These are phyloP conservation scores for Nidularia pulvinata DNA, from an alignment of 768 basidiomycete genomes.

Conservation along the genomic window DNA sequence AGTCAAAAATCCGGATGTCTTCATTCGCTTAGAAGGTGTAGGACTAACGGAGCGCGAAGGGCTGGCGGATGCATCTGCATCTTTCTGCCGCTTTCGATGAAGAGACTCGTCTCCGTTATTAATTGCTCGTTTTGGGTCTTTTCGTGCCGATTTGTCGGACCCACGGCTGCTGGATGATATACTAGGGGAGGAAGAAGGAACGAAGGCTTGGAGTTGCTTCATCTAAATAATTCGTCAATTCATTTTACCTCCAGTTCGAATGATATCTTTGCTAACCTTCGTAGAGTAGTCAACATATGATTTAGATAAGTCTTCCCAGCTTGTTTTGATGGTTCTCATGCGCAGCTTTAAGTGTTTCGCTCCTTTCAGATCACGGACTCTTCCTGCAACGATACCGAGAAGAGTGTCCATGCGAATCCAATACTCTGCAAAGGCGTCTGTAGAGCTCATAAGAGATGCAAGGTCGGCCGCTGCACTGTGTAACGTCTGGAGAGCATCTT, in stretches of 20 bases:
- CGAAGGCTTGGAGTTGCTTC: not conserved
- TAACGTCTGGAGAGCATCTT: not conserved
- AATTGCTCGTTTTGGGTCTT: not conserved
- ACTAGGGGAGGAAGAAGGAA: not conserved
- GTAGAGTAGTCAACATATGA: not conserved
- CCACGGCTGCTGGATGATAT: not conserved
- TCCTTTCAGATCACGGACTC: conserved; percentile 6
- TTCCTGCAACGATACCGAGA: conserved; percentile 3
- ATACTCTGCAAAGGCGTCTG: conserved; percentile 7
- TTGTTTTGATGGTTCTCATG: not conserved
- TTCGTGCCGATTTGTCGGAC: not conserved
- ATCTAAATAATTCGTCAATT: not conserved
- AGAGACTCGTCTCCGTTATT: no score
- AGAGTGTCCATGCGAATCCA: conserved; percentile 7
- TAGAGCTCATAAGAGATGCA: conserved; percentile 2
- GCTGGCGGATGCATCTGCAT: no score
- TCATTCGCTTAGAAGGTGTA: no score
- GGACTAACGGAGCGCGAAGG: no score
- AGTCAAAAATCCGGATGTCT: no score
- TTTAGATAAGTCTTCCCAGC: not conserved
- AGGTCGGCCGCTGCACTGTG: conserved; percentile 3
- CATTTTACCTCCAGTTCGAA: no score
- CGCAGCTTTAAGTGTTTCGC: not conserved
- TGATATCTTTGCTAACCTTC: not conserved
- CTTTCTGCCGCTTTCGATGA: no score